phyloP scores from a whole-genome alignment of 805 yeast species.

The Cephaloascus albidus region DNA sequence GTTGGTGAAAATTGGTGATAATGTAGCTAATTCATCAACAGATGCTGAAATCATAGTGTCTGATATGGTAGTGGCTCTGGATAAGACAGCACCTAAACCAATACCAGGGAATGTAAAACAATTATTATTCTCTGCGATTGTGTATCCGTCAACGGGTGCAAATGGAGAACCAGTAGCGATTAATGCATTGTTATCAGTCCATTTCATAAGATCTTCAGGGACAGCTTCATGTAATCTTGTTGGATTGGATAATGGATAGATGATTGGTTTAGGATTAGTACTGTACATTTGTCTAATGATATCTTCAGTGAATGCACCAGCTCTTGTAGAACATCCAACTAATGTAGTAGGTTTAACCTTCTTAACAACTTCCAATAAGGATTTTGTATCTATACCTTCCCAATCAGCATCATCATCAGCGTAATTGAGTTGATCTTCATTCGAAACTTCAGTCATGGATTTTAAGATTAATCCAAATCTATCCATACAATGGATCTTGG shows the following conservation, averaged over 20 bases:
- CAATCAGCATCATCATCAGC: conserved; percentile 29
- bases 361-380: conserved; percentile 24
- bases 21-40: conserved; percentile 33
- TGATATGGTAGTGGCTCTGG: conserved; percentile 34
- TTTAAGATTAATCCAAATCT: conserved; percentile 29
- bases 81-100: conserved; percentile 38
- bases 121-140: conserved; percentile 35
- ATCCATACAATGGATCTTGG: conserved; percentile 29
- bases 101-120: conserved; percentile 41
- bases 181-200: conserved; percentile 38
- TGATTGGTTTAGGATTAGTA: conserved; percentile 31
- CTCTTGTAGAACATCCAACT: conserved; percentile 36
- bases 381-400: conserved; percentile 27
- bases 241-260: conserved; percentile 38
- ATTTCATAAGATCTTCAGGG: conserved; percentile 35
- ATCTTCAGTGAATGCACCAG: conserved; percentile 36
- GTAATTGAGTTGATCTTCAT: conserved; percentile 18
- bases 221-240: conserved; percentile 38
- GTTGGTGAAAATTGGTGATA: conserved; percentile 35
- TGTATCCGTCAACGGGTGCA: conserved; percentile 34
- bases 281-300: conserved; percentile 34
- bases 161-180: conserved; percentile 40
- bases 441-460: conserved; percentile 13
- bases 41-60: conserved; percentile 39
- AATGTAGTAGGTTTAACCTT: conserved; percentile 32